A percentile compares a stretch with the other conserved stretches of the same genome.
phyloP scores from a whole-genome alignment of 2,329 filamentous ascomycete genomes.

The Trichoderma arundinaceum region DNA sequence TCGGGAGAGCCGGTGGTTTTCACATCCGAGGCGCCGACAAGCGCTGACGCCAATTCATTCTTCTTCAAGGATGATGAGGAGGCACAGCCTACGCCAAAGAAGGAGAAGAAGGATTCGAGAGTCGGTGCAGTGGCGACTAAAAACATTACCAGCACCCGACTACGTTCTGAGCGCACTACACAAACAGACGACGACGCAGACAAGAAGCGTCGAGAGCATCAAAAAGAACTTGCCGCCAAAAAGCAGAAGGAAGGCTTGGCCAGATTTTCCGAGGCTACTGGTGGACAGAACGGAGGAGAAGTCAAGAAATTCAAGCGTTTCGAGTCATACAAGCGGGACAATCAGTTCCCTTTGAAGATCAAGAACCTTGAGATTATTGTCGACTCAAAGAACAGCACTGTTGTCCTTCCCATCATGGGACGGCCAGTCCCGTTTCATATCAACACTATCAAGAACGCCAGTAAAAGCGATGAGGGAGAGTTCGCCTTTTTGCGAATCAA shows the following conservation, averaged over 20 bases:
- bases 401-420: constrained; percentile 96
- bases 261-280: constrained; percentile 83
- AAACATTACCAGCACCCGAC: constrained; percentile 92
- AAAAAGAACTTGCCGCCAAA: constrained; percentile 84
- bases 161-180: constrained; percentile 87
- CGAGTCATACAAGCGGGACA: constrained; percentile 98
- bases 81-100: constrained; percentile 83
- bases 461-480: constrained; percentile 94
- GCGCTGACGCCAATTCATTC: constrained; percentile 93
- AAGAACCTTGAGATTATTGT: constrained; percentile 89
- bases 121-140: constrained; percentile 89
- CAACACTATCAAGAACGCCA: constrained; percentile 96
- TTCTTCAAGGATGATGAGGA: constrained; percentile 99
- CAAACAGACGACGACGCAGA: constrained; percentile 91
- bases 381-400: constrained; percentile 85
- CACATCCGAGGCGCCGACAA: constrained; percentile 88
- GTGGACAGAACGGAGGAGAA: constrained; percentile 84
- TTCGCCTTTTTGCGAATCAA: constrained; percentile 96
- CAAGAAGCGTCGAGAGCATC: constrained; percentile 84
- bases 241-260: constrained; percentile 89
- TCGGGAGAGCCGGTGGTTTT: constrained; percentile 82
- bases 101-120: constrained; percentile 82
- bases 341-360: constrained; percentile 83
- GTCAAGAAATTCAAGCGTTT: constrained; percentile 99
- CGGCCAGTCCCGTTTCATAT: constrained; percentile 98